Base-by-base conservation (phyloP, 805 yeast genomes). In the Novakomyces olei region DNA sequence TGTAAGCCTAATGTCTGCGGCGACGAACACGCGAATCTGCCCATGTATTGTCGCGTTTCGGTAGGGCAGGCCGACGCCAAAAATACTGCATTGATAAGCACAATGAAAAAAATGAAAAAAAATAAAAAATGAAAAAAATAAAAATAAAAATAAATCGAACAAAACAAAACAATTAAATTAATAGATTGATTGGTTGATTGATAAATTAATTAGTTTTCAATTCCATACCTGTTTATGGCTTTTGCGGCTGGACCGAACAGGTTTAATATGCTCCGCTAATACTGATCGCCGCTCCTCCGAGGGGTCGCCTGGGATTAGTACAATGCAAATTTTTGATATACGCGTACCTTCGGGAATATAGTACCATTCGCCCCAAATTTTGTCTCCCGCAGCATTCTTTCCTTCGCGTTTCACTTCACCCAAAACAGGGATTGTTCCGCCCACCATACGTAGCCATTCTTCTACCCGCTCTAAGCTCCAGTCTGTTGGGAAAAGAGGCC, bases 401-500 rank as follows among this genome's bases (percentile, higher is more conserved):
- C 32, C 32, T 12, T 15, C 19, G 5, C 32, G 32, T 29, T 19
- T 17, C 12, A 29, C 32, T 19, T 29, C 32, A n/a, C 14, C 22
- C 5, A 29, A 17, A 12, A 15, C 19, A n/a, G 32, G 25, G 12
- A 19, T 12, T 10, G 19, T 17, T 10, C 12, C n/a, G 12, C 25
- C 32, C n/a, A 29, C 16, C 15, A 14, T 19, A 15, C 32, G 32
- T 5, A 29, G 15, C 4, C 20, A 15, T 23, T 29, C 32, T 19
- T 29, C 25, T n/a, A 29, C 9, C 12, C n/a, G 14, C 12, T 17
- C 24, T n/a, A 29, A 15, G 9, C 15, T 17, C 22, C 19, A 15
- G 20, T n/a, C n/a, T 9, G 24, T 9, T 10, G 32, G 32, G 12
- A 29, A 29, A 14, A 29, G 20, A 10, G 19, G 32, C n/a, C 25